Base-by-base conservation (phyloP, 1,139 yeast species). In the Zygoascus hellenicus region DNA sequence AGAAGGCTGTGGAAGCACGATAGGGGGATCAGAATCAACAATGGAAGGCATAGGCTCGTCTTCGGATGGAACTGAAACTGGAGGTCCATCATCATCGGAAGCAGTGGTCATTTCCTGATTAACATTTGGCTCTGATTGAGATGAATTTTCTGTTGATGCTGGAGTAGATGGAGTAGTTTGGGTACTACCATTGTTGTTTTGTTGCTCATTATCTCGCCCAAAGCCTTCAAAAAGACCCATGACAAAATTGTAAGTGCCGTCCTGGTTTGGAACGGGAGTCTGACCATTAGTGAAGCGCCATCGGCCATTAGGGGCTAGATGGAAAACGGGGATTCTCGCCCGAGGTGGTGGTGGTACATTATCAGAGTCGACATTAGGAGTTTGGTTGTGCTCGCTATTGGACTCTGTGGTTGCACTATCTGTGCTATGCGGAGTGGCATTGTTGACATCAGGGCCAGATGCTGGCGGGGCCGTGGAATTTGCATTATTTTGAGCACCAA, bases 401-500 rank as follows among this genome's bases (percentile, higher is more conserved):
- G 41, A 13, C 41, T 38, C 33, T n/a, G 33, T 31, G 31, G 31
- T 11, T 9, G 29, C 11, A 14, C 17, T n/a, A 28, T 22, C 11
- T 14, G 45, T 28, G 26, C 15, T 26, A 41, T 22, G 17, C 7
- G 39, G 33, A 33, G 45, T 34, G 40, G 31, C 16, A 34, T 31
- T 14, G 10, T 14, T 38, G n/a, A 13, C 41, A 38, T 17, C 28
- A 11, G 41, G 14, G 22, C 17, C 17, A 34, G 19, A 13, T 32
- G 22, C 34, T 16, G 34, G 37, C 16, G 13, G 45, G 13, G 22
- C 41, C 11, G 35, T 32, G 43, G 22, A 26, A 30, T 32, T 29
- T 9, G 38, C 40, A 33, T 34, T 32, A 17, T n/a, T 43, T 35
- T 39, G 43, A 9, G 40, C 17, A 26, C 40, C 48, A 14, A 43